Evolutionary conservation across 345 rosid species (phyloP).

Genomic region (Sisymbrium irio): DNA sequence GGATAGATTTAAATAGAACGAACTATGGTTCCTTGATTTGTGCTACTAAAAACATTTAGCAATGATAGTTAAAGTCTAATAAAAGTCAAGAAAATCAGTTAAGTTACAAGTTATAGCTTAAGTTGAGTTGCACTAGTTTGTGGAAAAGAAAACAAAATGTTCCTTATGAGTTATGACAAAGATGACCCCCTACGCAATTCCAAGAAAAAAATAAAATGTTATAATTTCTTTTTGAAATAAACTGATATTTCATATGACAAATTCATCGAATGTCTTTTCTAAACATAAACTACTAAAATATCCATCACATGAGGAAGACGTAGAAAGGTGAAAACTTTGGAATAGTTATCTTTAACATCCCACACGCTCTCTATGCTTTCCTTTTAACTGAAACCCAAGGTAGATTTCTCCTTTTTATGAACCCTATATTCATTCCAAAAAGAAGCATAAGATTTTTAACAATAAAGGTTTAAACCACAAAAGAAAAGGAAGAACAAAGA

Average conservation of each 20-base stretch:
- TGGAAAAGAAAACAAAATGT: background rate
- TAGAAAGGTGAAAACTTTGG: slow-evolving; percentile 34
- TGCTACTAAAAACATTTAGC: background rate
- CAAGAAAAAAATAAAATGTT: background rate
- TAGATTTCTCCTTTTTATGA: slow-evolving; percentile 38
- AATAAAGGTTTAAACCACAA: background rate
- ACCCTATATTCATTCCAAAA: slow-evolving; percentile 41
- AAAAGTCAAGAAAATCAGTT: background rate
- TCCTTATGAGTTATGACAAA: background rate
- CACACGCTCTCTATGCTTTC: slow-evolving; percentile 29
- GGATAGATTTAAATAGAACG: background rate
- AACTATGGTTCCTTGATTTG: background rate
- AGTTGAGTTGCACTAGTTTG: background rate
- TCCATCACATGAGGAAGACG: slow-evolving; percentile 26
- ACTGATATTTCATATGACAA: background rate
- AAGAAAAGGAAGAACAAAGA: slow-evolving; percentile 29
- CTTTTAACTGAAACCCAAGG: slow-evolving; percentile 38
- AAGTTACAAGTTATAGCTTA: background rate
- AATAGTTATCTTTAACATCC: slow-evolving; percentile 34
- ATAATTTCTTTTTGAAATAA: no score
- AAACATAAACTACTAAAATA: slow-evolving; percentile 2
- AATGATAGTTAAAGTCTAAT: background rate
- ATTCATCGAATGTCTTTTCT: background rate
- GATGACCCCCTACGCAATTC: background rate
- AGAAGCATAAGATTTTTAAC: slow-evolving; percentile 14